Conservation (phyloP, 2,329 filamentous ascomycete species). For the Pezizomycotina sp. region DNA sequence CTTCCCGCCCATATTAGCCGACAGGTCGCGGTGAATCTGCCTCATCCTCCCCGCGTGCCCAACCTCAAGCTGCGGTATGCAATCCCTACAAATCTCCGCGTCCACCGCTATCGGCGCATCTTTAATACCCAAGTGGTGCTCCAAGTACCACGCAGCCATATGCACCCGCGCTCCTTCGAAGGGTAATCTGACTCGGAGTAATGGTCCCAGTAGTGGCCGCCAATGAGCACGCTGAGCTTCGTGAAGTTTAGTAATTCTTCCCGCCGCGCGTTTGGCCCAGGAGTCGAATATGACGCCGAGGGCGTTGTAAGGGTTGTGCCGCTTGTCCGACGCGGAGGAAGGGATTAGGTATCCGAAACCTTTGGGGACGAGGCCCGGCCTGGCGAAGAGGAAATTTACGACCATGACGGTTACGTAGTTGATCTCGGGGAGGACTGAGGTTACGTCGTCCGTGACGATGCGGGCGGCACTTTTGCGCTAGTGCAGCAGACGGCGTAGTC, state of each 20-base stretch:
- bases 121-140: slow-evolving; percentile 57
- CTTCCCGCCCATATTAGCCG: slow-evolving; percentile 25
- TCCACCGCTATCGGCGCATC: slow-evolving; percentile 44
- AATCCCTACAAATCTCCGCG: slow-evolving; percentile 48
- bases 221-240: slow-evolving; percentile 86
- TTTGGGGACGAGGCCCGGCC: slow-evolving; percentile 45
- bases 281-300: slow-evolving; percentile 90
- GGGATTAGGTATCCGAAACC: slow-evolving; percentile 93
- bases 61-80: slow-evolving; percentile 79
- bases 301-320: slow-evolving; percentile 66
- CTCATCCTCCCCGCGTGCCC: slow-evolving; percentile 53
- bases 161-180: slow-evolving; percentile 49
- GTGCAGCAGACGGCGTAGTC: slow-evolving; percentile 17
- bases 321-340: slow-evolving; percentile 46
- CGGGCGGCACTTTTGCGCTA: too few species aligned
- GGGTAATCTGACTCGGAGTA: slow-evolving; percentile 41
- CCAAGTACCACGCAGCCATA: slow-evolving; percentile 54
- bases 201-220: slow-evolving; percentile 86
- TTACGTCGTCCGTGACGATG: slow-evolving; percentile 5
- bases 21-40: slow-evolving; percentile 27
- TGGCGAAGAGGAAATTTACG: slow-evolving; percentile 71
- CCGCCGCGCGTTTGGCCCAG: slow-evolving; percentile 36
- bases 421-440: slow-evolving; percentile 38
- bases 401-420: slow-evolving; percentile 71
- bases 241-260: slow-evolving; percentile 41